Percentiles rank a stretch among this genome's conserved stretches.
Evolutionary conservation across 176 grass and related monocot genomes (phyloP).

Genomic region (Bromus sterilis): DNA sequence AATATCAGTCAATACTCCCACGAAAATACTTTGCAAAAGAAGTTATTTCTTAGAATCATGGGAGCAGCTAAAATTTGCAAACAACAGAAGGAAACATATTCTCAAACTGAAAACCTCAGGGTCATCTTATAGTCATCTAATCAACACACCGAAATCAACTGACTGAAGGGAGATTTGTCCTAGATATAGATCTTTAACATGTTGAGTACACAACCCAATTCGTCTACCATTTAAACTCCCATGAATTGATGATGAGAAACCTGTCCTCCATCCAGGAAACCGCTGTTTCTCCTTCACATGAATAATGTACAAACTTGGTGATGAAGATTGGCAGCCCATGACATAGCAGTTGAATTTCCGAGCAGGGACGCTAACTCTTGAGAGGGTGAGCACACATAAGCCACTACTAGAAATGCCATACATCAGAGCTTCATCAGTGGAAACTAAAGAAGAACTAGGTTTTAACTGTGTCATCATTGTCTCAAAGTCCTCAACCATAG

Average conservation of each 20-base stretch:
- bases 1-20: not conserved
- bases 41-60: not conserved
- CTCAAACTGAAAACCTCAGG: not conserved
- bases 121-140: constrained; percentile 25
- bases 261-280: constrained; percentile 89
- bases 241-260: constrained; percentile 83
- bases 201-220: constrained; percentile 77
- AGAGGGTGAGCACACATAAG: constrained; percentile 71
- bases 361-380: constrained; percentile 65
- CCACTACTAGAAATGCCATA: constrained; percentile 75
- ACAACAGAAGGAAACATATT: not conserved
- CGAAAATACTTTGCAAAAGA: not conserved
- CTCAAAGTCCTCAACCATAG: constrained; percentile 54
- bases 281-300: constrained; percentile 76
- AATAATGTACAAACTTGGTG: constrained; percentile 75
- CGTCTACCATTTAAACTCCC: constrained; percentile 59
- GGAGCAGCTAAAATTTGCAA: not conserved
- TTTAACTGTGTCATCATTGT: constrained; percentile 28
- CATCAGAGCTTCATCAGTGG: constrained; percentile 62
- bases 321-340: constrained; percentile 58
- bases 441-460: constrained; percentile 14
- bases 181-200: constrained; percentile 92
- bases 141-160: constrained; percentile 72
- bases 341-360: constrained; percentile 71
- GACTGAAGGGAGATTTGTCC: constrained; percentile 84